Evolutionary conservation across 1,284 basidiomycete species (phyloP).

Genomic region (Ceratobasidium sp.): DNA sequence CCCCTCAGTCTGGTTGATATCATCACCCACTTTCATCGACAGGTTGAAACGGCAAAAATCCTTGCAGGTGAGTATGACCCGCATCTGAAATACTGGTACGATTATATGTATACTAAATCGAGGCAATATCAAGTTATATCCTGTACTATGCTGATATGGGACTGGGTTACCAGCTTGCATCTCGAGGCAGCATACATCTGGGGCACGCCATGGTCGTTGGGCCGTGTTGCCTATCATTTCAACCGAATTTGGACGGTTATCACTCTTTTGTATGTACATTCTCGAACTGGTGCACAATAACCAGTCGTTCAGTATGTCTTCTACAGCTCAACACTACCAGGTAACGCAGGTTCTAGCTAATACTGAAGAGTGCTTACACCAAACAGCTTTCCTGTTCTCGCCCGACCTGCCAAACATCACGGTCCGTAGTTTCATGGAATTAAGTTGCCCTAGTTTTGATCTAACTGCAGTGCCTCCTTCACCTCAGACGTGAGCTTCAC

Average conservation of each 20-base stretch:
- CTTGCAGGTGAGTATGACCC: too few relatives aligned
- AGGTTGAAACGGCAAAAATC: too few relatives aligned
- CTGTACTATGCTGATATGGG: not conserved
- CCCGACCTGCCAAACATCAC: not conserved
- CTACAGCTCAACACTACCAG: too few relatives aligned
- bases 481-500: not conserved
- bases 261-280: not conserved
- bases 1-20: too few relatives aligned
- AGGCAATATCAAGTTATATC: too few relatives aligned
- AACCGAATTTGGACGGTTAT: constrained; percentile 20
- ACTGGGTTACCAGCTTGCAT: constrained; percentile 5
- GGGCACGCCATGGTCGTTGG: constrained; percentile 16
- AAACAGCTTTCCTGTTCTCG: not conserved
- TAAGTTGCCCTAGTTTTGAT: not conserved
- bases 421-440: not conserved
- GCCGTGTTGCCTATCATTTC: constrained; percentile 4
- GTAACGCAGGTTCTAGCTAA: not conserved
- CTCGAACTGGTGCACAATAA: not conserved
- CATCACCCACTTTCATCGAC: too few relatives aligned
- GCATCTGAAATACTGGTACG: too few relatives aligned
- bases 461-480: not conserved
- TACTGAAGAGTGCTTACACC: not conserved
- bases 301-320: not conserved
- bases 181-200: constrained; percentile 12
- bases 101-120: too few relatives aligned